Base-by-base conservation (phyloP, 1,139 yeast species). In the Taiozyma sp. region DNA sequence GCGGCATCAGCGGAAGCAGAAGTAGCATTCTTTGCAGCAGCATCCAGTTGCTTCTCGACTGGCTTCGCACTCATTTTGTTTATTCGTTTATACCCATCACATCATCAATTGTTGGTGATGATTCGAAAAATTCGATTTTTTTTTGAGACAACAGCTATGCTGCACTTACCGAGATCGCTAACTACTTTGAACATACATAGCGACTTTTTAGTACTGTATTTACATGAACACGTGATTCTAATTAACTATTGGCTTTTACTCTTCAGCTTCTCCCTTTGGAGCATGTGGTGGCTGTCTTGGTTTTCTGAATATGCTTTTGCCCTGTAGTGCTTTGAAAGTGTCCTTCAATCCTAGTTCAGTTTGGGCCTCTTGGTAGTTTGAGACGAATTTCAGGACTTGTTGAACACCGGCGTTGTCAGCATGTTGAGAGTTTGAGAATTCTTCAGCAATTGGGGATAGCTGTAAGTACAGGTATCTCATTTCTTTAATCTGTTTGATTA, bases 301-400 rank as follows among this genome's bases (percentile, higher is more conserved):
- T 41, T 51, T 54, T 41, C 55, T 54, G 45, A 57, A 50, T n/a
- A 46, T 34, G 9, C 53, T 50, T 46, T 56, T 47, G 28, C 49
- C 42, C 34, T 48, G 47, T 13, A 57, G 46, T 2, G 43, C 32
- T 22, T 43, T 51, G 40, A 51, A 55, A 35, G 56, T 54, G 50
- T 63, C 67, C 21, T 53, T 51, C 11, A 50, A 45, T 11, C 56
- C 56, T 37, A 67, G 59, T 34, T 50, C 53, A 13, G 44, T 39
- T 30, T 63, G 59, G 41, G 61, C 53, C 42, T 54, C 43, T 46
- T 66, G 60, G 41, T 57, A 60, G n/a, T 53, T 47, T 4, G 55
- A 50, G 10, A 63, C 62, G 47, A 62, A 68, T 37, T 64, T 54
- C 24, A 52, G 41, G 24, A 62, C 54, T 3, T 63, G 58, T 47